Evolutionary conservation across 2,329 filamentous ascomycete genomes (phyloP).

Genomic region (Periconia sp.): DNA sequence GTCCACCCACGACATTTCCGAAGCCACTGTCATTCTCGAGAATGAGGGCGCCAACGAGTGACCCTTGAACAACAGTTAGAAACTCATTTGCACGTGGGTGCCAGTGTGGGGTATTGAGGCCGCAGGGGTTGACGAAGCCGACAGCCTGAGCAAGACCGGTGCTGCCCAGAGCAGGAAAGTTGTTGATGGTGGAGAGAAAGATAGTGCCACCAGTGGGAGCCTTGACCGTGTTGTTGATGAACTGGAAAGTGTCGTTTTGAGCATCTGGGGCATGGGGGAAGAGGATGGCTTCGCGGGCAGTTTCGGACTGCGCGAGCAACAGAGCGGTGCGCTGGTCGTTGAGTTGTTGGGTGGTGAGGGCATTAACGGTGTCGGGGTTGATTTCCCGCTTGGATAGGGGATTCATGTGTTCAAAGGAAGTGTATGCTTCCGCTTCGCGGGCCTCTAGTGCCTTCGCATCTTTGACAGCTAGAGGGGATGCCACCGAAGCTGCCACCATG

Average conservation of each 20-base stretch:
- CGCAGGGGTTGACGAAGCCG: constrained; percentile 55
- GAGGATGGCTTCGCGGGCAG: constrained; percentile 18
- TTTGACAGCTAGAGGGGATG: constrained; percentile 12
- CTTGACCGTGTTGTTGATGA: constrained; percentile 39
- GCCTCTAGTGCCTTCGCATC: constrained; percentile 1
- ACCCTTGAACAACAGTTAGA: constrained; percentile 41
- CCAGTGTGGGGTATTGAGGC: constrained; percentile 50
- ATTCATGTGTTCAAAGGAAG: constrained; percentile 5
- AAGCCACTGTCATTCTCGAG: constrained; percentile 38
- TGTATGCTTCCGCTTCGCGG: constrained; percentile 5
- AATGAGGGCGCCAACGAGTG: constrained; percentile 40
- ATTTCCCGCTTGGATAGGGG: constrained; percentile 12
- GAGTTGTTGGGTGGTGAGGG: constrained; percentile 15
- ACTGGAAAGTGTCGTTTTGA: constrained; percentile 22
- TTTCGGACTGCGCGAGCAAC: constrained; percentile 17
- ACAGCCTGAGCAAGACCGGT: constrained; percentile 56
- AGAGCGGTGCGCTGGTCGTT: constrained; percentile 7
- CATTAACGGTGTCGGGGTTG: constrained; percentile 19
- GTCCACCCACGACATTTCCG: constrained; percentile 18
- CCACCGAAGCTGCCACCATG: constrained; percentile 8
- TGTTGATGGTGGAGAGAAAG: constrained; percentile 57
- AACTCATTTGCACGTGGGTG: constrained; percentile 47
- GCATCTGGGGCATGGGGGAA: constrained; percentile 20
- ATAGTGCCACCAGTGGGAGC: constrained; percentile 49
- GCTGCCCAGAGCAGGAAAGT: constrained; percentile 59